These are phyloP conservation scores for Inga laurina DNA, from an alignment of 306 rosid genomes.

Conservation along the genomic window DNA sequence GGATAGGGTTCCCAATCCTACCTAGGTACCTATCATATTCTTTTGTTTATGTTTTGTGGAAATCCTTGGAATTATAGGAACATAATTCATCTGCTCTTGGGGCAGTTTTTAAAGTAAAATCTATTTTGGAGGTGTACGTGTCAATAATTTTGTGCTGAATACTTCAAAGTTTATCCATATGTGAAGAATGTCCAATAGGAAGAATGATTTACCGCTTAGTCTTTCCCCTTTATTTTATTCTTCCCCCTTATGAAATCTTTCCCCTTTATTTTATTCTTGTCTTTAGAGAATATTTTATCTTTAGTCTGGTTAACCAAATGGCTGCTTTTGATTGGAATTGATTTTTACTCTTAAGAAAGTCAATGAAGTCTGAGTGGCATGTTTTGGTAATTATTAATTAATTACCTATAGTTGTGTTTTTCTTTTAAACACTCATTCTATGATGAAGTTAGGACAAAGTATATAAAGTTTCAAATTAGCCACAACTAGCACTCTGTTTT, in stretches of 20 bases:
- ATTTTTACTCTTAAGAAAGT: not conserved
- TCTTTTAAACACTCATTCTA: not conserved
- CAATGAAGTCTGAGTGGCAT: slow-evolving; percentile 1
- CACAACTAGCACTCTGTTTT: not conserved
- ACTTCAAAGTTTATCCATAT: not conserved
- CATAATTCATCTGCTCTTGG: too few relatives aligned
- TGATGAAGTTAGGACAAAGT: not conserved
- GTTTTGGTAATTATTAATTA: not conserved
- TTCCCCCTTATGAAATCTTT: not conserved
- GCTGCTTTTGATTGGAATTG: not conserved
- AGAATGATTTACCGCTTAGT: not conserved
- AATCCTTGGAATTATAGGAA: too few relatives aligned
- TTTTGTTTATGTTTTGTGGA: too few relatives aligned
- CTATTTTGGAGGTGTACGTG: too few relatives aligned
- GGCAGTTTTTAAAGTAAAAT: too few relatives aligned
- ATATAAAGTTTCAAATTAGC: not conserved
- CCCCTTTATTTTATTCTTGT: not conserved
- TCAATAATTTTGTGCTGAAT: not conserved
- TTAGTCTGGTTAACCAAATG: not conserved
- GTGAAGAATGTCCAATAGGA: not conserved
- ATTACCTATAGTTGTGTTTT: not conserved
- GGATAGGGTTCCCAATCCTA: too few relatives aligned
- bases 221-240: too few relatives aligned
- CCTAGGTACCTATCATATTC: too few relatives aligned
- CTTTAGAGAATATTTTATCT: not conserved